Percentiles rank a stretch among this genome's conserved stretches.
These are phyloP conservation scores for Calonectria montana DNA, from an alignment of 2,329 filamentous ascomycete genomes.

Conservation along the genomic window DNA sequence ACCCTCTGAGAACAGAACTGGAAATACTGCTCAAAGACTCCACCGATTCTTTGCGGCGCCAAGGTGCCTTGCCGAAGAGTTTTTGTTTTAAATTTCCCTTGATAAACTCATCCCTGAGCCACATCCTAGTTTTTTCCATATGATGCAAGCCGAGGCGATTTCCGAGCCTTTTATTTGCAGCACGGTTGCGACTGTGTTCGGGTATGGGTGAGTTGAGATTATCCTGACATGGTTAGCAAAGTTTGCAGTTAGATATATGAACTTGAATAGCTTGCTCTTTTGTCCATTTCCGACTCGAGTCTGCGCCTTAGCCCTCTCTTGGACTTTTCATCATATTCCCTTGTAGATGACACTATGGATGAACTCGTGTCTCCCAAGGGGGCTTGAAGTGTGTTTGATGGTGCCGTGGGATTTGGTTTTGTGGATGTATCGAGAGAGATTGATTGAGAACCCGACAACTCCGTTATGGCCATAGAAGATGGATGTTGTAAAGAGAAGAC, in stretches of 20 bases:
- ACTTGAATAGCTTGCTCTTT: constrained; percentile 18
- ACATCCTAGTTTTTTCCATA: constrained; percentile 38
- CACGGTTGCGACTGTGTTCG: constrained; percentile 24
- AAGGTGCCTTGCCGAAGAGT: constrained; percentile 55
- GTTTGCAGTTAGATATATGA: too few relatives aligned
- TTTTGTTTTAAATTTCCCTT: constrained; percentile 47
- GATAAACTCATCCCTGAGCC: constrained; percentile 47
- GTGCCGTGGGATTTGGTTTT: background rate
- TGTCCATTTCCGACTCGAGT: constrained; percentile 27
- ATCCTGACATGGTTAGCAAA: constrained; percentile 23
- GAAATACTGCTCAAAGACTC: constrained; percentile 53
- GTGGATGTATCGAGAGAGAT: constrained; percentile 11
- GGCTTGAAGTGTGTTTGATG: background rate
- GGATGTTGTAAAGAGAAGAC: constrained; percentile 59
- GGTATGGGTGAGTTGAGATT: constrained; percentile 27
- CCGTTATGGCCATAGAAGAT: constrained; percentile 14
- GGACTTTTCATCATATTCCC: constrained; percentile 31
- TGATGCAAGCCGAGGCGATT: constrained; percentile 32
- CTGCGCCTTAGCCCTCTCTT: constrained; percentile 41
- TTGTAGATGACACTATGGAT: constrained; percentile 2
- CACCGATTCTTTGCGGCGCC: constrained; percentile 53
- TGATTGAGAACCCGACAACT: constrained; percentile 16
- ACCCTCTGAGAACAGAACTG: constrained; percentile 55
- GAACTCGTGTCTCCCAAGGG: background rate
- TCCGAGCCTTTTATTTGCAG: constrained; percentile 24